Evolutionary conservation across 2,329 filamentous ascomycete genomes (phyloP).

Genomic region (Teratosphaeria destructans): DNA sequence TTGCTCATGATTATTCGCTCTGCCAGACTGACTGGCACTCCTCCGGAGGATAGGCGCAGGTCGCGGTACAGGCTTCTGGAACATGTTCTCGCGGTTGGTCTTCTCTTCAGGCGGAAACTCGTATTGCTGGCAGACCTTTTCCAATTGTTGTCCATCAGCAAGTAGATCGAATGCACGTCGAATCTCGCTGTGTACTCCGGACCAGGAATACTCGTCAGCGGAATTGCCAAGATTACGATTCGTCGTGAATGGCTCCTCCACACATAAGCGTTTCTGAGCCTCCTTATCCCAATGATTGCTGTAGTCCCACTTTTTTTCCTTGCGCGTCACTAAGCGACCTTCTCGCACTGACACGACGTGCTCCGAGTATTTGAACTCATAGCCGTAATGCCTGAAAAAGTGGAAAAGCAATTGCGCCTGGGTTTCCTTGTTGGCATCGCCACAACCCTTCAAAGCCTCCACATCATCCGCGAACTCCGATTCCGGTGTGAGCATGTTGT

Average conservation of each 20-base stretch:
- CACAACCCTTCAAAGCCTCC: constrained; percentile 59
- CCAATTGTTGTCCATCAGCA: constrained; percentile 60
- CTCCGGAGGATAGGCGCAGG: constrained; percentile 44
- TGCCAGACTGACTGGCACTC: constrained; percentile 38
- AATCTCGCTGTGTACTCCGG: constrained; percentile 80
- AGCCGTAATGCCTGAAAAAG: constrained; percentile 90
- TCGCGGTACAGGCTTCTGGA: constrained; percentile 47
- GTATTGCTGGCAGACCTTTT: constrained; percentile 78
- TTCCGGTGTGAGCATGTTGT: constrained; percentile 49
- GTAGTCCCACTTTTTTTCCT: constrained; percentile 80
- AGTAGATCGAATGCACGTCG: constrained; percentile 79
- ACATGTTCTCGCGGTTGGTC: constrained; percentile 22
- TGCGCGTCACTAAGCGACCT: constrained; percentile 67
- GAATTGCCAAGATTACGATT: constrained; percentile 88
- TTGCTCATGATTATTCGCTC: constrained; percentile 36
- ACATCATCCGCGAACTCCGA: constrained; percentile 83
- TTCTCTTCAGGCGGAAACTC: constrained; percentile 77
- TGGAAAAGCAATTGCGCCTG: constrained; percentile 81
- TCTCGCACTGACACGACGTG: constrained; percentile 74
- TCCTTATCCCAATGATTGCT: constrained; percentile 36
- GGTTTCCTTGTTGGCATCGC: constrained; percentile 68
- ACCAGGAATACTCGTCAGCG: constrained; percentile 87
- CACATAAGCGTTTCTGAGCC: constrained; percentile 65
- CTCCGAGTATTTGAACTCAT: constrained; percentile 84
- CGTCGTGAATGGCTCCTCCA: constrained; percentile 93